Base-by-base conservation (phyloP, 371 early-diverging fungal genomes). In the Zancudomyces culisetae region DNA sequence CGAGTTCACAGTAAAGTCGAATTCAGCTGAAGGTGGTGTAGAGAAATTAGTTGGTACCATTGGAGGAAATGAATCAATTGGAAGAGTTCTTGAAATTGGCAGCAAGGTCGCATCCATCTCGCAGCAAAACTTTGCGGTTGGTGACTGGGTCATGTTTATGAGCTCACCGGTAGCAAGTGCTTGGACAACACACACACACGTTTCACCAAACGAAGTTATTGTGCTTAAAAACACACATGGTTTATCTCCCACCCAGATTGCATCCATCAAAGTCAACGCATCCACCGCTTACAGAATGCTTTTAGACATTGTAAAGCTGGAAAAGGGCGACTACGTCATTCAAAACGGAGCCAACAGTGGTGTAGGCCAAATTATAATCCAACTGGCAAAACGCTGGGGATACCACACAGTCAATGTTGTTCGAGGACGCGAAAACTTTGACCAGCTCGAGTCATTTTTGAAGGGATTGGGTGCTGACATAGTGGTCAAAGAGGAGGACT, bases 321-420 rank as follows among this genome's bases (percentile, higher is more conserved):
- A 73, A n/a, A 60, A 54, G 70, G 90, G 89, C 40, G 90, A 90
- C 59, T 86, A 73, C 49, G 72, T 96, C 2, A 77, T 96, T 46
- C 95, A 96, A 60, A 93, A 94, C 61, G 92, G 83, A 53, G 26
- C 84, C 24, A 96, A 91, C 60, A 87, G 87, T 50, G 89, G 80
- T 2, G 97, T 96, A 18, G 95, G 97, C 0, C 88, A 86, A 58
- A 74, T 83, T 19, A 90, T 94, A 8, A 87, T 94, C 51, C 93
- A 94, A 60, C 60, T 96, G 28, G 85, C 89, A 8, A 73, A 77
- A 21, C 69, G 72, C 15, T 74, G 83, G 76, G 83, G 81, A 2
- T 49, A 87, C 23, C 80, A 80, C 27, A 86, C 89, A 0, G 78
- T 95, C 52, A 94, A 90, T 60, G 76, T 95, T 43, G 79, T 96